Base-by-base conservation (phyloP, 2,329 filamentous ascomycete species). In the Zarea fungicola region DNA sequence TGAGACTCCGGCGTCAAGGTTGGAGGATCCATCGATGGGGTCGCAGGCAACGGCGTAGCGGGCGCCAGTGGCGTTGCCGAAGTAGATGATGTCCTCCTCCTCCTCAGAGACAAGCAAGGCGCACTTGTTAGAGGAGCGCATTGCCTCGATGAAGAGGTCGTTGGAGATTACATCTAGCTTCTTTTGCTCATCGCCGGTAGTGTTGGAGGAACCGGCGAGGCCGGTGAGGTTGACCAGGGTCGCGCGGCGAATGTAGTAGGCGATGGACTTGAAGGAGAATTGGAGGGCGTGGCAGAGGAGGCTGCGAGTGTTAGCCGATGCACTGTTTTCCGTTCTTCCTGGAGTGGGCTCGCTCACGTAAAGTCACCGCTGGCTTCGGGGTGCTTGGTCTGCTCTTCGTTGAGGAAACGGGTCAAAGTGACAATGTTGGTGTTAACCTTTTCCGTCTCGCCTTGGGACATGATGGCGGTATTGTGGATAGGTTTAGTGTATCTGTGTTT, bases 121-220 rank as follows among this genome's bases (percentile, higher is more conserved):
- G 66, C 91, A 93, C 69, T 90, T 91, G 61, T 89, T 91, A 23
- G 87, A 96, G 46, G 89, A 92, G 59, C 82, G 83, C 93, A 99
- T 97, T 55, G 91, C 88, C 53, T 89, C 85, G 64, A 99, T 88
- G 75, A 99, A 99, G 61, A 99, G 79, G 67, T 99, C 93, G 68
- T 99, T 97, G 67, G 91, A 92, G 65, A 99, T 97, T 52, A 99
- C 92, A 67, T 99, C 93, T 54, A 99, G 88, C 76, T 99, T 99
- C 83, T 99, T 99, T 70, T 99, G 93, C 67, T 97, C 93, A 69
- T 99, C 93, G 56, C 93, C 93, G 3, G 93, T 97, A 47, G 79
- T 89, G 73, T 99, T 99, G 57, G 90, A 89, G 52, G 92, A 93
- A 52, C 93, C 93, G 54, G 93, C 93, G 42, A 99, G 83, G 53